A percentile compares a stretch with the other conserved stretches of the same genome.
phyloP scores from a whole-genome alignment of 805 yeast species.

The Zygosaccharomyces siamensis region DNA sequence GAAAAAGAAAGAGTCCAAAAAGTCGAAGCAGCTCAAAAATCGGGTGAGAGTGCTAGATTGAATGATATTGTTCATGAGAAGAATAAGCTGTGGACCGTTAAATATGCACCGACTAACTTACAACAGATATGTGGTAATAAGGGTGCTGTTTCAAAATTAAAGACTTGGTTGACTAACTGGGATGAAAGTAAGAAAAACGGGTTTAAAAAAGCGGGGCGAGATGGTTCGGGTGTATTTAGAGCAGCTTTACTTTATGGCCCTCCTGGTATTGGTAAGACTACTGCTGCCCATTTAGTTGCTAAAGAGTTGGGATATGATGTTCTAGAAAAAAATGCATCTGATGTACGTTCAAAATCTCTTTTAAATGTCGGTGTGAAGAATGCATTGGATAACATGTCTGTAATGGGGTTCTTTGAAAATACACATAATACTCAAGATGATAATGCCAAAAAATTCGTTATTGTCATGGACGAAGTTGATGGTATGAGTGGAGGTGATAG shows the following conservation, averaged over 20 bases:
- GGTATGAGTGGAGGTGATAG: conserved; percentile 99
- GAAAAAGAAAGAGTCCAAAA: conserved; percentile 37
- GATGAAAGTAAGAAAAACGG: conserved; percentile 48
- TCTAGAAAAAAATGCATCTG: conserved; percentile 78
- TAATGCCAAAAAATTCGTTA: conserved; percentile 59
- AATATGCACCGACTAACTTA: conserved; percentile 77
- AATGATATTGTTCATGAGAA: conserved; percentile 30
- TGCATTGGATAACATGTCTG: conserved; percentile 74
- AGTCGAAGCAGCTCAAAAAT: conserved; percentile 23
- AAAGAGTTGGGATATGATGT: conserved; percentile 65
- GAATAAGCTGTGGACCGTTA: conserved; percentile 85
- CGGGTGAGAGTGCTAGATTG: conserved; percentile 24
- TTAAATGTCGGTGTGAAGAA: conserved; percentile 64
- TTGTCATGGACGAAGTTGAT: conserved; percentile 98
- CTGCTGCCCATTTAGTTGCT: conserved; percentile 74
- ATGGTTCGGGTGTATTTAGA: conserved; percentile 64
- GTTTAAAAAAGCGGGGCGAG: conserved; percentile 54
- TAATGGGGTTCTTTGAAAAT: conserved; percentile 64
- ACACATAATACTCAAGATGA: conserved; percentile 24
- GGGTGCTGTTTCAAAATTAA: conserved; percentile 59
- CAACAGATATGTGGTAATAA: conserved; percentile 90
- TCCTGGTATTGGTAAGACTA: conserved; percentile 82
- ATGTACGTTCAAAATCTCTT: conserved; percentile 79
- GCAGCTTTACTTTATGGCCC: conserved; percentile 87
- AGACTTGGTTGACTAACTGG: conserved; percentile 79